These are phyloP conservation scores for Crithidia bombi DNA, from an alignment of 208 protist genomes.

Conservation along the genomic window DNA sequence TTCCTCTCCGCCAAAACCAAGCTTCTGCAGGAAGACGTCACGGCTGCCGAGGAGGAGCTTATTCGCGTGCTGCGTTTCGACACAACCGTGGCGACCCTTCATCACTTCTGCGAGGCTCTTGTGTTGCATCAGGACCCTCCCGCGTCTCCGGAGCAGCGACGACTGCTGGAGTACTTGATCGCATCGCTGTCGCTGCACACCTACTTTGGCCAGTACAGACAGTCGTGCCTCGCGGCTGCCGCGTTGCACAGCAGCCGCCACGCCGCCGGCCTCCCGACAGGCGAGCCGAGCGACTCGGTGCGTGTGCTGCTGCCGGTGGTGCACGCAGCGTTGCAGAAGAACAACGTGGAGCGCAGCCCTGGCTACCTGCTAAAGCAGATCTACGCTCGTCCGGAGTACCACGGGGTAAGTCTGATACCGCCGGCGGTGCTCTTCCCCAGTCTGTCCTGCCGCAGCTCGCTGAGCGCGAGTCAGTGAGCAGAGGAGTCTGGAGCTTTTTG, in stretches of 20 bases:
- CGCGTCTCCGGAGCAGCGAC: constrained; percentile 48
- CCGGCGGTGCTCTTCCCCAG: constrained; percentile 32
- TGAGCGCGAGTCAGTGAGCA: constrained; percentile 21
- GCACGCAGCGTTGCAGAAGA: constrained; percentile 34
- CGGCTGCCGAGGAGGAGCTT: constrained; percentile 55
- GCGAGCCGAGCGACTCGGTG: constrained; percentile 46
- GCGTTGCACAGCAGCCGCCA: constrained; percentile 69
- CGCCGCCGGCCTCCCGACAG: constrained; percentile 40
- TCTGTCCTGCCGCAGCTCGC: constrained; percentile 30
- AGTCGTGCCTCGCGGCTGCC: constrained; percentile 62
- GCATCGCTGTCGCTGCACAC: constrained; percentile 60
- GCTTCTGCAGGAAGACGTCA: constrained; percentile 74
- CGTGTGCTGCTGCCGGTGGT: constrained; percentile 45
- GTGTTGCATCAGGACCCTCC: constrained; percentile 69
- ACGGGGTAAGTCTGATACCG: constrained; percentile 47
- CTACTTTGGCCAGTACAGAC: constrained; percentile 55
- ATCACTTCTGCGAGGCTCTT: constrained; percentile 54
- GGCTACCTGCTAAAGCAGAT: constrained; percentile 48
- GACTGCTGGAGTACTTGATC: constrained; percentile 62
- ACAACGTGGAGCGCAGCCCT: constrained; percentile 22
- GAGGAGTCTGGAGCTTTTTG: not conserved
- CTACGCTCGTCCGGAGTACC: constrained; percentile 42
- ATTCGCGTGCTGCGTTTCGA: constrained; percentile 51
- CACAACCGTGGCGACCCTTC: constrained; percentile 51
- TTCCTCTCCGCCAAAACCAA: constrained; percentile 85